Evolutionary conservation across 495 filamentous ascomycete genomes (phyloP).

Genomic region (Penicillium pulvis): DNA sequence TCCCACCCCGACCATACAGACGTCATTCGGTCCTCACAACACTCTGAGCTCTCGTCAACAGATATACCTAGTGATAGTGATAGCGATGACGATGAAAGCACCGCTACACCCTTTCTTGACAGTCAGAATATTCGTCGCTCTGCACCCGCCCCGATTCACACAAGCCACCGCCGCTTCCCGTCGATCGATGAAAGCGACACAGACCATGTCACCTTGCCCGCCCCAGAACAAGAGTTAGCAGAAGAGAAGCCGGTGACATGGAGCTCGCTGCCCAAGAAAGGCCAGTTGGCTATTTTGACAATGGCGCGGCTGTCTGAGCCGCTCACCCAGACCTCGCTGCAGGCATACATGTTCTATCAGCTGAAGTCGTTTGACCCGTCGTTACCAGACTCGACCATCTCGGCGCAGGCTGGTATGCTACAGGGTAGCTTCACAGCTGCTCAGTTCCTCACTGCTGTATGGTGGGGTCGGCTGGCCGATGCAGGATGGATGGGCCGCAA

Average conservation of each 20-base stretch:
- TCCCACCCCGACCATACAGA: conserved; percentile 4
- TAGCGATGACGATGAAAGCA: conserved; percentile 17
- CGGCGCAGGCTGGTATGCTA: conserved; percentile 73
- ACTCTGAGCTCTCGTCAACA: background rate
- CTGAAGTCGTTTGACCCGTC: conserved; percentile 66
- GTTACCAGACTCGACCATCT: conserved; percentile 66
- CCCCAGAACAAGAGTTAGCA: background rate
- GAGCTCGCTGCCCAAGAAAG: conserved; percentile 69
- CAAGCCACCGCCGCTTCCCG: conserved; percentile 23
- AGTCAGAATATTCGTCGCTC: conserved; percentile 7
- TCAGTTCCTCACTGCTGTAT: conserved; percentile 75
- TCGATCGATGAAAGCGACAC: conserved; percentile 20
- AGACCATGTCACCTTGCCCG: conserved; percentile 11
- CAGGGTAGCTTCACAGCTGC: conserved; percentile 76
- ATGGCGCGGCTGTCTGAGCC: conserved; percentile 78
- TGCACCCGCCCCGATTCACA: conserved; percentile 12
- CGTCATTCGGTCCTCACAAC: background rate
- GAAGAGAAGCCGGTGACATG: conserved; percentile 60
- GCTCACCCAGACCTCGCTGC: conserved; percentile 73
- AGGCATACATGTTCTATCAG: conserved; percentile 75
- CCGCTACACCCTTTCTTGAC: conserved; percentile 20
- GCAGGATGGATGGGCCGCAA: conserved; percentile 71
- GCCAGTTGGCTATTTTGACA: conserved; percentile 73
- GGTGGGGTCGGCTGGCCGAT: conserved; percentile 79
- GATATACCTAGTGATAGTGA: conserved; percentile 17